Evolutionary conservation across 345 rosid genomes (phyloP).

Genomic region (Citrus hindsii): DNA sequence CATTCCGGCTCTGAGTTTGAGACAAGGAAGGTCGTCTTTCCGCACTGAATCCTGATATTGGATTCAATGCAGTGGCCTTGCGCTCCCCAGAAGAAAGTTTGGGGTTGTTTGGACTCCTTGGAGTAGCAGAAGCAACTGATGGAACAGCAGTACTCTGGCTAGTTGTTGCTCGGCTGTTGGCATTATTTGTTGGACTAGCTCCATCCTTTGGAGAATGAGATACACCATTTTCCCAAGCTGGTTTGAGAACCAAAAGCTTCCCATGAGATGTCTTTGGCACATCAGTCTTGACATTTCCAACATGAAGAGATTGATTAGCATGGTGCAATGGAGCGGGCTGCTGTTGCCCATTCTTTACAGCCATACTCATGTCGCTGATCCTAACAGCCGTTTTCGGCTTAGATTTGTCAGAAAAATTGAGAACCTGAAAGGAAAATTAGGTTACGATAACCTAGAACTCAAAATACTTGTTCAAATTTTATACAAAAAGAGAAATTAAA

Average conservation of each 20-base stretch:
- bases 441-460: not conserved
- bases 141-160: constrained; percentile 38
- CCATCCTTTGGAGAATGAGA: constrained; percentile 52
- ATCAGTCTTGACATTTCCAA: constrained; percentile 59
- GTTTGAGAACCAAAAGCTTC: constrained; percentile 81
- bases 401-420: constrained; percentile 62
- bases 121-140: constrained; percentile 42
- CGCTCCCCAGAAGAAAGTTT: constrained; percentile 42
- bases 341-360: constrained; percentile 52
- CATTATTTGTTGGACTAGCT: constrained; percentile 45
- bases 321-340: constrained; percentile 42
- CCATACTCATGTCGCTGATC: constrained; percentile 46
- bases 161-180: constrained; percentile 36
- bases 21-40: constrained; percentile 67
- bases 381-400: constrained; percentile 50
- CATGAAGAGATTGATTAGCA: constrained; percentile 46
- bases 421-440: constrained; percentile 40
- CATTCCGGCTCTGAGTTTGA: constrained; percentile 81
- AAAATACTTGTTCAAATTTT: not conserved
- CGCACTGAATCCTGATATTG: constrained; percentile 42
- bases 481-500: not conserved
- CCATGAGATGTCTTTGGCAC: constrained; percentile 47
- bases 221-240: constrained; percentile 73
- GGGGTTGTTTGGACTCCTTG: constrained; percentile 49
- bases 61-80: constrained; percentile 33